phyloP scores from a whole-genome alignment of 345 rosid genomes.

The Eucalyptus tenuipes region DNA sequence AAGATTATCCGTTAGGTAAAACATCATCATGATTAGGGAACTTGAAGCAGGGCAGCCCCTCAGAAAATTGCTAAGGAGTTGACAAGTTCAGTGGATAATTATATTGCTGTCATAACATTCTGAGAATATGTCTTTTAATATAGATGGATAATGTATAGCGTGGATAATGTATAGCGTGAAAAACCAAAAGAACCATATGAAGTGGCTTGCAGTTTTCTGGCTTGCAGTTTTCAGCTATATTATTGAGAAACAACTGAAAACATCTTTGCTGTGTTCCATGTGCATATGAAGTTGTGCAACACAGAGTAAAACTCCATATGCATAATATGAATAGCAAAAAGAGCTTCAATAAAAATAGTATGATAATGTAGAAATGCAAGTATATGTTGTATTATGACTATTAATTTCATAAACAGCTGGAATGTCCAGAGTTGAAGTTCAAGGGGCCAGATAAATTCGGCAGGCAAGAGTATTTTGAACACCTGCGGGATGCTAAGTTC shows the following conservation, averaged over 20 bases:
- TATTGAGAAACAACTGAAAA: not conserved
- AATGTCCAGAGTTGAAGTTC: slow-evolving; percentile 90
- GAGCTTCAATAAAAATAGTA: not conserved
- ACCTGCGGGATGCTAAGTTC: slow-evolving; percentile 82
- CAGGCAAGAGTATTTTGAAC: slow-evolving; percentile 78
- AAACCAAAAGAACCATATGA: not conserved
- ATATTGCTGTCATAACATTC: not conserved
- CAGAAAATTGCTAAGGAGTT: not conserved
- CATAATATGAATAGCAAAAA: not conserved
- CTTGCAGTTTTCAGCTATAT: not conserved
- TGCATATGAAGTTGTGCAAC: not conserved
- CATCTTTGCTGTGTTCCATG: not conserved
- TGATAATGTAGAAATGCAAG: not conserved
- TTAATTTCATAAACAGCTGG: slow-evolving; percentile 58
- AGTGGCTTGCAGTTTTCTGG: not conserved
- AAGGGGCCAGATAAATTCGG: slow-evolving; percentile 79
- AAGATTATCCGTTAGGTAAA: not conserved
- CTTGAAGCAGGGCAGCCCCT: not conserved
- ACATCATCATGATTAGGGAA: not conserved
- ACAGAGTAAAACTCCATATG: not conserved
- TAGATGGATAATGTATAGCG: not conserved
- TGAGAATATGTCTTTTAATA: not conserved
- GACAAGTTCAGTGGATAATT: not conserved
- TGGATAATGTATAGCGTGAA: not conserved
- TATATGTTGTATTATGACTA: not conserved